phyloP scores from a whole-genome alignment of 768 basidiomycete species.

The Kwoniella mangroviensis region DNA sequence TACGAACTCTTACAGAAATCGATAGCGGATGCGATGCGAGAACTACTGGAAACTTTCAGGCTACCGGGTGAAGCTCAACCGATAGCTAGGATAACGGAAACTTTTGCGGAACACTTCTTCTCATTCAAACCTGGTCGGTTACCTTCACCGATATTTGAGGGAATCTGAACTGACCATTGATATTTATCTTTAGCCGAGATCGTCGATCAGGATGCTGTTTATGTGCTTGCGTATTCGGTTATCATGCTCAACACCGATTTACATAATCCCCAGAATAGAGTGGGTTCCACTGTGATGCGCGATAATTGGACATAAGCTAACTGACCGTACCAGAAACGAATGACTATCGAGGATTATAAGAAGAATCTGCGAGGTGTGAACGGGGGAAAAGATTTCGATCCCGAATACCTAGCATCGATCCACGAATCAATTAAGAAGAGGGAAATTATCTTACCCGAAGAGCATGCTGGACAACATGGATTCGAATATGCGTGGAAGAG shows the following conservation, averaged over 20 bases:
- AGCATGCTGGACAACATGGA: constrained; percentile 92
- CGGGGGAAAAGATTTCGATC: constrained; percentile 76
- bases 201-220: constrained; percentile 87
- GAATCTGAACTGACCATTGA: constrained; percentile 15
- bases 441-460: constrained; percentile 97
- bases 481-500: constrained; percentile 99
- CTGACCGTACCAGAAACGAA: constrained; percentile 75
- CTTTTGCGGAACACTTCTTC: constrained; percentile 89
- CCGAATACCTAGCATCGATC: constrained; percentile 82
- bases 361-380: constrained; percentile 93
- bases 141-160: background rate
- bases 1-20: constrained; percentile 69
- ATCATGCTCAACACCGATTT: constrained; percentile 98
- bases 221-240: constrained; percentile 91
- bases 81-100: constrained; percentile 89
- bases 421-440: constrained; percentile 92
- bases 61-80: constrained; percentile 95
- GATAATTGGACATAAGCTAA: constrained; percentile 1
- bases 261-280: constrained; percentile 90
- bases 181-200: constrained; percentile 70
- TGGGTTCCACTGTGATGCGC: constrained; percentile 47
- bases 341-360: constrained; percentile 93
- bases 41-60: constrained; percentile 88
- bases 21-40: constrained; percentile 93
- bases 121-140: constrained; percentile 74